Conservation (phyloP, 2,329 filamentous ascomycete species). For the Alternaria triticimaculans region DNA sequence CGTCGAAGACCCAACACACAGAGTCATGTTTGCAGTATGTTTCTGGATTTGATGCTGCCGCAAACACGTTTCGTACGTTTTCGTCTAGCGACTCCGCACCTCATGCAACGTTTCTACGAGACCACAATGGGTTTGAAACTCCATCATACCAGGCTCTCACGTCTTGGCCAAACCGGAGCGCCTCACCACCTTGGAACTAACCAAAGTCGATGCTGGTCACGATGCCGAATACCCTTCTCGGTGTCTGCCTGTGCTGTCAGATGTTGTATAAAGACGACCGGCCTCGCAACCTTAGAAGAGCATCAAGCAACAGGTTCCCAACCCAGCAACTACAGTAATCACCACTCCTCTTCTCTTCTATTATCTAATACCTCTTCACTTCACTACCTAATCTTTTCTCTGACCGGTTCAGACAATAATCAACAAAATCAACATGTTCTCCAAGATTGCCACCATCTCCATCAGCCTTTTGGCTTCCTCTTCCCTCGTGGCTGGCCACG, state of each 20-base stretch:
- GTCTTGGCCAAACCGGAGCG: conserved; percentile 41
- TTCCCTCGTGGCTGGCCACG: conserved; percentile 66
- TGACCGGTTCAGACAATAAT: conserved; percentile 47
- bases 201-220: conserved; percentile 10
- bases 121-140: conserved; percentile 23
- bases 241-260: not conserved
- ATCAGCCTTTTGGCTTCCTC: conserved; percentile 61
- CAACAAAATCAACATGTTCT: conserved; percentile 48
- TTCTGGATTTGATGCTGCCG: conserved; percentile 29
- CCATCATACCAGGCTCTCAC: conserved; percentile 20
- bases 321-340: conserved; percentile 45
- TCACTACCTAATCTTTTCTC: conserved; percentile 34
- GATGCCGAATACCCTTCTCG: not conserved
- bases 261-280: conserved; percentile 37
- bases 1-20: not conserved
- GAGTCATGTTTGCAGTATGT: conserved; percentile 13
- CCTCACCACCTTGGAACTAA: conserved; percentile 24
- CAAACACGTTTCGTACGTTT: conserved; percentile 32
- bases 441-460: conserved; percentile 47
- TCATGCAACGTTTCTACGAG: conserved; percentile 20
- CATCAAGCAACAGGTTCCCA: conserved; percentile 46
- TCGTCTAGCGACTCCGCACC: conserved; percentile 10
- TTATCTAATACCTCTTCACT: conserved; percentile 30
- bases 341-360: conserved; percentile 38
- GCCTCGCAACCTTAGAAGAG: conserved; percentile 25